Evolutionary conservation across 352 stramenopile species (phyloP), one percentile per base, ranked within the genome.

Genomic region (Albugo laibachii): DNA sequence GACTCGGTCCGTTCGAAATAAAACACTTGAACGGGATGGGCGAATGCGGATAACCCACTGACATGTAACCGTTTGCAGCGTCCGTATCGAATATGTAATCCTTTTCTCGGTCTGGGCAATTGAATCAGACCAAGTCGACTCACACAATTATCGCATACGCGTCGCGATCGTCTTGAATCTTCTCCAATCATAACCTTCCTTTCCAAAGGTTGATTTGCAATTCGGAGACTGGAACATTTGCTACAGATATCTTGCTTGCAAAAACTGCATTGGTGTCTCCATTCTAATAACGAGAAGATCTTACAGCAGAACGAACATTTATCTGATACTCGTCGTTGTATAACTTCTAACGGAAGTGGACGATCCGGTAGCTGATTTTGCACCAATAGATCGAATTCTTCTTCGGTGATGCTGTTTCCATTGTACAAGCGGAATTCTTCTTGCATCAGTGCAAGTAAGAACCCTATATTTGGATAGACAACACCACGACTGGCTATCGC

Each of bases 181-280:
- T 43, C 38, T 31, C 24, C 24, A 31, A 31, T 8, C 24, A 31
- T 31, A 31, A 8, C 24, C 3, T 31, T 31, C 24, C 8, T 31
- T 31, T 31, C 24, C 8, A 31, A 31, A 3, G 24, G 24, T 31
- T 31, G 24, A 8, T 31, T 31, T 31, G 24, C 24, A 31, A 31
- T 31, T 8, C 24, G 24, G 11, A 71, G 85, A 43, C 58, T 80
- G 15, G 72, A 80, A 55, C 76, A 88, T 58, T 88, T 88, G 54
- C 68, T 80, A 53, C 76, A 88, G 35, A 80, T 83, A 14, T 74
- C 68, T 39, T 83, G 81, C 19, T 61, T 63, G 48, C 76, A 88
- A 40, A 84, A 81, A 36, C 63, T 80, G 60, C 76, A 88, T 41
- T 79, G 76, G 59, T 88, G 76, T 42, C 83, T 84, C 76, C 76